Evolutionary conservation across 169 alveolate genomes (phyloP).

Genomic region (Plasmodium gonderi): DNA sequence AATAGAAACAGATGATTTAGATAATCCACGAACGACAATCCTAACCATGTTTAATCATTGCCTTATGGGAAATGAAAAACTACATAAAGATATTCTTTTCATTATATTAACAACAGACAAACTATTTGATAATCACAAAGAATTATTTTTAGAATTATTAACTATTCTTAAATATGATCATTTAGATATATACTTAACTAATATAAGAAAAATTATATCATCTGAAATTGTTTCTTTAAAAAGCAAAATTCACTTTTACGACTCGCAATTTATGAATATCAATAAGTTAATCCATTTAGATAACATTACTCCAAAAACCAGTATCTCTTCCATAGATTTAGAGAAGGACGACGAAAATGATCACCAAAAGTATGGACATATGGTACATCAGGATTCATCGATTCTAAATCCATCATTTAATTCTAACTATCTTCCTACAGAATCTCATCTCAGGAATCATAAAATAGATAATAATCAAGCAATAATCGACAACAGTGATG

Average conservation of each 20-base stretch:
- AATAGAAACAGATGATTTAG: slow-evolving; percentile 54
- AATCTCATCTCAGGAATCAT: not conserved
- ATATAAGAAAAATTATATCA: slow-evolving; percentile 46
- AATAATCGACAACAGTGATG: too few species aligned
- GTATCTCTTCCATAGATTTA: slow-evolving; percentile 31
- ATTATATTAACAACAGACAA: slow-evolving; percentile 59
- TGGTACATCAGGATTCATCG: not conserved
- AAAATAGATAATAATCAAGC: not conserved
- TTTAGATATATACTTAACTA: slow-evolving; percentile 38
- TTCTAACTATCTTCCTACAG: not conserved
- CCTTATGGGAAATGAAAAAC: slow-evolving; percentile 54
- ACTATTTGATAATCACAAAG: slow-evolving; percentile 59
- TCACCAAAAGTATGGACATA: not conserved
- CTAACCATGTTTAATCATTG: slow-evolving; percentile 53
- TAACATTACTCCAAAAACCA: slow-evolving; percentile 4
- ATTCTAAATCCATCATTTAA: not conserved
- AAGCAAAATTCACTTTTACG: slow-evolving; percentile 36
- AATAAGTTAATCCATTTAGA: not conserved
- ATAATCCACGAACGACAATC: slow-evolving; percentile 46
- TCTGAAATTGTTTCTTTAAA: slow-evolving; percentile 51
- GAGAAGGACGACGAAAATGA: not conserved
- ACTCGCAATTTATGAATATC: not conserved
- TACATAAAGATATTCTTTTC: slow-evolving; percentile 52
- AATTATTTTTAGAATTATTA: slow-evolving; percentile 57
- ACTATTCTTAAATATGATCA: slow-evolving; percentile 32